Base-by-base conservation (phyloP, 192 early-diverging fungal genomes). In the Coemansia sp. region DNA sequence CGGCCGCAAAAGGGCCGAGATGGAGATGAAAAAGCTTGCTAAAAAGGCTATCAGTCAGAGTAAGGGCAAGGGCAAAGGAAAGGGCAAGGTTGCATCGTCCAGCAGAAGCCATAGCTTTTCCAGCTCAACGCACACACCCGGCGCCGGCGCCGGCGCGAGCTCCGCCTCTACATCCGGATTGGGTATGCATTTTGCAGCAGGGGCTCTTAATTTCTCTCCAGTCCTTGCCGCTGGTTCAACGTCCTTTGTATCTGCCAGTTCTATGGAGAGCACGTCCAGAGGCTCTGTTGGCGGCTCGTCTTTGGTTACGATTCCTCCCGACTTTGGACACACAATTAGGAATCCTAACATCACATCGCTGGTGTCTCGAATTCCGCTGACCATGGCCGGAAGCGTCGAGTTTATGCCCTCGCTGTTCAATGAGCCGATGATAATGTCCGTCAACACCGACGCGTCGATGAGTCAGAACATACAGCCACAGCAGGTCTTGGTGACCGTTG, bases 351-450 rank as follows among this genome's bases (percentile, higher is more conserved):
- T 54, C 53, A 16, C 58, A 18, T 66, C 64, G 47, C 59, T 59
- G 16, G 29, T 66, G 46, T 8, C 64, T 28, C 34, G 36, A 5
- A 32, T 56, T 56, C 36, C 64, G 1, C 27, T 50, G 32, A 34
- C 30, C 32, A 20, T 58, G 30, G 47, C 64, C 23, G 56, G 48
- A 28, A 57, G 52, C 8, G 29, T 58, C 42, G 50, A 58, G 24
- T 35, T 59, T 24, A 56, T 36, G 34, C 57, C 57, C 8, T 30
- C 48, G 18, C 18, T 66, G 23, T 66, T 66, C n/a, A 59, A 51
- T 36, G 64, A 66, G 49, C 57, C 64, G n/a, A 57, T 30, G 56
- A 60, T 66, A 19, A 52, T 66, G 49, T 54, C 64, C 6, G 20
- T 35, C 11, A 58, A 60, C 19, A 48, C 42, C 35, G 50, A 54